Percentiles rank a stretch among this genome's conserved stretches.
Conservation (phyloP, 345 rosid species). For the Boechera stricta region DNA sequence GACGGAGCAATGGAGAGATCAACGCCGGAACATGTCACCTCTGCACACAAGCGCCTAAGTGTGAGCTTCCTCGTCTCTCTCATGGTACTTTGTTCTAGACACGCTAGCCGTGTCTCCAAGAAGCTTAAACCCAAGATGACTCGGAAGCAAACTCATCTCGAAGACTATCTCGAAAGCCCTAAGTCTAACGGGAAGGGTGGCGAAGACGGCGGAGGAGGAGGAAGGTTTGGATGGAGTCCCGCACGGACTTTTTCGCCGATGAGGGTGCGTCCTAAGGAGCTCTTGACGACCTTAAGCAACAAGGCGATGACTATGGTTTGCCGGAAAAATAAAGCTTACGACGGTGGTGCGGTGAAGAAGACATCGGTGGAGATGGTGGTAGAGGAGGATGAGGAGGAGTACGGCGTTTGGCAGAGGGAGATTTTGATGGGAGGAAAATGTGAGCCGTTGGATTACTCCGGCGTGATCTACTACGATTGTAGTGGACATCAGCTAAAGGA, state of each 20-base stretch:
- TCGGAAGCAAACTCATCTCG: slow-evolving; percentile 31
- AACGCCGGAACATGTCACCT: slow-evolving; percentile 40
- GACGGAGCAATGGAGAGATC: slow-evolving; percentile 38
- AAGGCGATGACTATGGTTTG: slow-evolving; percentile 58
- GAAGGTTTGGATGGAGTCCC: slow-evolving; percentile 44
- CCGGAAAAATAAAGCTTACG: slow-evolving; percentile 40
- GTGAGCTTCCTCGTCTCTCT: slow-evolving; percentile 53
- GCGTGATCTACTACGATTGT: slow-evolving; percentile 85
- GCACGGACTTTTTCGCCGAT: slow-evolving; percentile 47
- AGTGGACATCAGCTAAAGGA: slow-evolving; percentile 64
- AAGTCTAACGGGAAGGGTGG: background rate
- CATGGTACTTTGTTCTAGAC: slow-evolving; percentile 64
- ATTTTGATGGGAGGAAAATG: slow-evolving; percentile 96
- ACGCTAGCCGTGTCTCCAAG: slow-evolving; percentile 54
- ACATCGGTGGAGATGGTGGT: slow-evolving; percentile 12
- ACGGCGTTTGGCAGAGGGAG: slow-evolving; percentile 87
- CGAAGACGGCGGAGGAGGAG: background rate
- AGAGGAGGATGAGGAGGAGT: slow-evolving; percentile 62
- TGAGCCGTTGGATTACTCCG: slow-evolving; percentile 88
- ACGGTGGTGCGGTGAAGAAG: slow-evolving; percentile 33
- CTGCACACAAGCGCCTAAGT: slow-evolving; percentile 48
- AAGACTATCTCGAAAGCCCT: slow-evolving; percentile 39
- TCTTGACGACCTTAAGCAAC: slow-evolving; percentile 59
- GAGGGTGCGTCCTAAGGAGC: slow-evolving; percentile 54
- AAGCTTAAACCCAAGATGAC: slow-evolving; percentile 49